phyloP scores from a whole-genome alignment of 2,329 filamentous ascomycete genomes.

The Hypoxylon sp. region DNA sequence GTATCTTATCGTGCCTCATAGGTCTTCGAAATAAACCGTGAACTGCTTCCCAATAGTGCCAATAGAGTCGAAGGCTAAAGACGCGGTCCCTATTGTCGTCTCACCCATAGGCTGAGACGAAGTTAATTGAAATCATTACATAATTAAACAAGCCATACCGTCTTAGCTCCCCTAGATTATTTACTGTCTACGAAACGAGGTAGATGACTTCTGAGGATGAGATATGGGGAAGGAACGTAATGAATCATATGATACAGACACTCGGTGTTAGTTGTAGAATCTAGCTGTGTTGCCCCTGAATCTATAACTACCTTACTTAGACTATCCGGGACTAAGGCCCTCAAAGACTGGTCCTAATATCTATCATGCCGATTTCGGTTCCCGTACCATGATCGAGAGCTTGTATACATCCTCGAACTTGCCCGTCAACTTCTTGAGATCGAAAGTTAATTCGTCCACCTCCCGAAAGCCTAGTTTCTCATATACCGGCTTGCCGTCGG shows the following conservation, averaged over 20 bases:
- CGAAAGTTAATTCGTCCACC: slow-evolving; percentile 53
- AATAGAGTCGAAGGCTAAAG: background rate
- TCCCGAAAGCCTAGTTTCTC: slow-evolving; percentile 57
- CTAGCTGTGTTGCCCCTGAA: too few relatives aligned
- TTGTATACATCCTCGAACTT: slow-evolving; percentile 38
- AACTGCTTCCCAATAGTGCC: background rate
- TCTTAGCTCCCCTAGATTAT: too few relatives aligned
- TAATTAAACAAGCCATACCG: too few relatives aligned
- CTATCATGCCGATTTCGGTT: slow-evolving; percentile 40
- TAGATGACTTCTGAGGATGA: too few relatives aligned
- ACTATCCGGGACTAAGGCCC: background rate
- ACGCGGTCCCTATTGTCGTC: background rate
- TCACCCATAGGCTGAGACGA: background rate
- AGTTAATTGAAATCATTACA: too few relatives aligned
- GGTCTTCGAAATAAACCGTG: background rate
- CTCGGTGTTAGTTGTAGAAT: too few relatives aligned
- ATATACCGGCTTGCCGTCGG: slow-evolving; percentile 56
- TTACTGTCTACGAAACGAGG: too few relatives aligned
- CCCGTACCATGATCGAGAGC: slow-evolving; percentile 52
- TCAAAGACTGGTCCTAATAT: background rate
- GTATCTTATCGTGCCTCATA: background rate
- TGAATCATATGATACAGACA: too few relatives aligned
- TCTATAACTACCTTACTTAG: too few relatives aligned
- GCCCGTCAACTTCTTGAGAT: slow-evolving; percentile 44
- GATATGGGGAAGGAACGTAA: too few relatives aligned